Evolutionary conservation across 1,284 basidiomycete genomes (phyloP), one percentile per base, ranked within the genome.

Genomic region (Bjerkandera adusta): DNA sequence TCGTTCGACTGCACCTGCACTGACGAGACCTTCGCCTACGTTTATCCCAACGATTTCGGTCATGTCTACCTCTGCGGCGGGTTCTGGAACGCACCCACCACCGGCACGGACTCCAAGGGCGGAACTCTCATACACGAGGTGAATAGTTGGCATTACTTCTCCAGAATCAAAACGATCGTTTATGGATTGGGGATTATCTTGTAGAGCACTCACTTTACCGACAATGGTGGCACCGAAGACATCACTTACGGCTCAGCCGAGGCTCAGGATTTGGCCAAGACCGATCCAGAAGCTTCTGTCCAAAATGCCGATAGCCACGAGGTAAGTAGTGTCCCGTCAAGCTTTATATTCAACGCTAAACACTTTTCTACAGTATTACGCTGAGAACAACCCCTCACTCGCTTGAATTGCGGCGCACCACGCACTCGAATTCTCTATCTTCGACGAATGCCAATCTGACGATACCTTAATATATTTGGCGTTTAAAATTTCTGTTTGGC

Each of bases 331-430:
- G 10, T 21, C n/a, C n/a, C 6, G 18, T 12, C 18, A 10, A 2
- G 15, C 13, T 30, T 29, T 13, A 36, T n/a, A n/a, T n/a, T 13
- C 11, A 26, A 10, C 15, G 11, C 15, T 26, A 22, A 22, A 36
- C n/a, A 45, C 16, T 11, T 10, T 13, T 5, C 7, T 21, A 22
- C 15, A 45, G 56, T 76, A 77, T 63, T 77, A 75, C 50, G 71
- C 74, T 26, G 76, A 78, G 67, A 76, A 78, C 64, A 73, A 67
- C 60, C 73, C 73, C n/a, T n/a, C n/a, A n/a, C n/a, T n/a, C n/a
- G n/a, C n/a, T n/a, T n/a, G n/a, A n/a, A n/a, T 18, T 5, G n/a
- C n/a, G n/a, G n/a, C n/a, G n/a, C n/a, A n/a, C n/a, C n/a, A n/a
- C n/a, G n/a, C n/a, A n/a, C n/a, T n/a, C n/a, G n/a, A n/a, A n/a